Evolutionary conservation across 129 eudicot genomes (phyloP), one percentile per base, ranked within the genome.

Genomic region (Cynara cardunculus): DNA sequence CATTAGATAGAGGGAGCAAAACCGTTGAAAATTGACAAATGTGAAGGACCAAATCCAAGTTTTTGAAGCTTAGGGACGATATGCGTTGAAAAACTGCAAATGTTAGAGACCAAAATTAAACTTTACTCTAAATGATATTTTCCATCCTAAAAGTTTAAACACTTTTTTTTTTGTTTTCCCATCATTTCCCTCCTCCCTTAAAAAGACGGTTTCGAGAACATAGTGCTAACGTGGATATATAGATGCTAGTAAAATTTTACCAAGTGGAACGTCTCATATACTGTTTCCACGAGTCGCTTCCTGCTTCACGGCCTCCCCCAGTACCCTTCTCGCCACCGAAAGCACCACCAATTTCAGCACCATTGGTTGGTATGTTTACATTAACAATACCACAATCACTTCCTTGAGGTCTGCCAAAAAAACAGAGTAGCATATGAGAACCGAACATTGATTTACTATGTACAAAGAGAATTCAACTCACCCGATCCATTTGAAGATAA

Each of bases 331-430:
- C 99, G 41, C 99, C 99, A 30, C 99, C 99, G 81, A 95, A 95
- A 80, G 99, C 99, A 46, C 99, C 99, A 0, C 99, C 99, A 28
- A 95, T 95, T 83, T 95, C 99, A 78, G 99, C 99, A 83, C 97
- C 99, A 76, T 95, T 95, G 79, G 99, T 95, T 46, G 99, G 99
- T 77, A 95, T 95, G 39, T 95, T 95, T 7, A 91, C 97, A 74
- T 95, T 95, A 32, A 95, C 97, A 34, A 95, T 95, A 5, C 99
- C 99, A 86, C 99, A 95, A 69, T 95, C 99, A 77, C 99, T 95
- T 78, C 99, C 99, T 71, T 28, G 89, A 59, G 99, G 97, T 80
- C 97, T 95, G 89, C 83, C 84, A 53, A 32, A 78, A 67, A 10
- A 64, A 34, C 2, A 44, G 4, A 31, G 8, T n/a, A 72, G 46